These are phyloP conservation scores for Candida glucosophila DNA, from an alignment of 1,139 yeast species.

Conservation along the genomic window DNA sequence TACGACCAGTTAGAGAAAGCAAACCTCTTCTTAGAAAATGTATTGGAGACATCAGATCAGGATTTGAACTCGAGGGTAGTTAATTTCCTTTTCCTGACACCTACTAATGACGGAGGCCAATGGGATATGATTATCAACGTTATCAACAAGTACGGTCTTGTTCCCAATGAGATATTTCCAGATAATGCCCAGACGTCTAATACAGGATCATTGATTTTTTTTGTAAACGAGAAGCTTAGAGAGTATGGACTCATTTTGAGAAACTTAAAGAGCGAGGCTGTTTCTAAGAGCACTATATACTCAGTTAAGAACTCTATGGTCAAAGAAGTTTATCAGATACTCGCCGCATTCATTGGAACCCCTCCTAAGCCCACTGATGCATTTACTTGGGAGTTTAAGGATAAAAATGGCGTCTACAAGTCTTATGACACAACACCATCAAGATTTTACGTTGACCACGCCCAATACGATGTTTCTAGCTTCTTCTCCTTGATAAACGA, in stretches of 20 bases:
- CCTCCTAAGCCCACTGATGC: conserved; percentile 68
- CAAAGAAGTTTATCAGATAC: conserved; percentile 52
- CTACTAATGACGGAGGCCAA: conserved; percentile 79
- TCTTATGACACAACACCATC: conserved; percentile 50
- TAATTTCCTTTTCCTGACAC: conserved; percentile 51
- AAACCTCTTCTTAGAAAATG: conserved; percentile 68
- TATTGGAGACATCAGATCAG: conserved; percentile 56
- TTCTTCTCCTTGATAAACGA: conserved; percentile 68
- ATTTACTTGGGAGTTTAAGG: conserved; percentile 66
- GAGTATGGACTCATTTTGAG: conserved; percentile 69
- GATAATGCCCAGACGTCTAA: conserved; percentile 61
- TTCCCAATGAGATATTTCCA: conserved; percentile 65
- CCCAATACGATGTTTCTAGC: conserved; percentile 42
- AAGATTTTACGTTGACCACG: conserved; percentile 50
- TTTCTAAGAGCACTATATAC: conserved; percentile 12
- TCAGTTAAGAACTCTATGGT: conserved; percentile 41
- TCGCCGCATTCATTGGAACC: conserved; percentile 61
- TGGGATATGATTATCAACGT: conserved; percentile 74
- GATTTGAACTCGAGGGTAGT: conserved; percentile 62
- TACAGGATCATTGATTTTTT: conserved; percentile 48
- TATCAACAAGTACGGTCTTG: conserved; percentile 68
- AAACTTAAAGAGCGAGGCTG: conserved; percentile 23
- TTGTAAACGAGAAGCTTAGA: conserved; percentile 60
- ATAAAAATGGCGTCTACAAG: conserved; percentile 60
- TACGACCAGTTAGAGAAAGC: conserved; percentile 72